Base-by-base conservation (phyloP, 169 alveolate genomes). In the Cryptosporidium viatorum region DNA sequence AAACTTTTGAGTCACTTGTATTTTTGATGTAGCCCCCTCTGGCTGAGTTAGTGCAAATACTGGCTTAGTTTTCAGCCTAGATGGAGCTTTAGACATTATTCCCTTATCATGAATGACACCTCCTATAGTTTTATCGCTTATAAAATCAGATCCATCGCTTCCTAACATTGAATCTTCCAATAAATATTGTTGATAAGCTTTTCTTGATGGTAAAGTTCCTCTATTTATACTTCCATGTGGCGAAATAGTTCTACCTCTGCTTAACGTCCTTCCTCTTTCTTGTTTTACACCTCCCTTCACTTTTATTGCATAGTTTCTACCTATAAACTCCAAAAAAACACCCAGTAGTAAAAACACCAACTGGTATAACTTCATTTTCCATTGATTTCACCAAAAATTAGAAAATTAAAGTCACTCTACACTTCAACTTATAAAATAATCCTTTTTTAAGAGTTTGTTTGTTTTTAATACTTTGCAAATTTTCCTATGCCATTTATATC, bases 71-170 rank as follows among this genome's bases (percentile, higher is more conserved):
- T 37, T 59, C 29, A 16, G n/a, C 59, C 23, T 65, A 12, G 33
- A 33, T 16, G 89, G 89, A 60, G 89, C 89, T n/a, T 58, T 35
- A 9, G 75, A 60, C 1, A 80, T 80, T 43, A 80, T n/a, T 8
- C 5, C 5, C 23, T 62, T 43, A n/a, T 41, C 43, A 2, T 45
- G n/a, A 12, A 80, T 80, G 18, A 80, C 10, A 0, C 51, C 51
- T n/a, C 89, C 89, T 26, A 80, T 52, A 10, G 89, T 80, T 12
- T 0, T 18, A 18, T 80, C 89, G 3, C 52, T 71, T 48, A 51
- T 43, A 51, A 65, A 65, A 26, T 65, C 71, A n/a, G 71, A 65
- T 29, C 71, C 71, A 65, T 65, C 71, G 3, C 52, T 39, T 65
- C 71, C 71, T 39, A 65, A 9, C 71, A 65, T 65, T 65, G 71